Evolutionary conservation across 140 eudicot genomes (phyloP).

Genomic region (Senecio squalidus): DNA sequence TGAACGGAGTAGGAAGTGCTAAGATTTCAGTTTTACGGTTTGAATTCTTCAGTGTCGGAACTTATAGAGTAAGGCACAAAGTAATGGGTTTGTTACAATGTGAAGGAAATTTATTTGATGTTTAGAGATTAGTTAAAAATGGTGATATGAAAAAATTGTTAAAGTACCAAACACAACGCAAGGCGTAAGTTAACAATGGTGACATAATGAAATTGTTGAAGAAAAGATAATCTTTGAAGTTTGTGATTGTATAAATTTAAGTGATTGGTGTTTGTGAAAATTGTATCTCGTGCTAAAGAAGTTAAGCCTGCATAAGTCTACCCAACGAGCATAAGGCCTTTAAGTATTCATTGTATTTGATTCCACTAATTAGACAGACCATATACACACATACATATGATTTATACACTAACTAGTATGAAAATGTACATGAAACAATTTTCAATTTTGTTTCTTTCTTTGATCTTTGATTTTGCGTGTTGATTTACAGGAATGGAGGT

Average conservation of each 20-base stretch:
- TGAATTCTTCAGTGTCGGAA: background rate
- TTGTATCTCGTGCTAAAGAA: background rate
- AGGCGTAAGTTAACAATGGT: too few species aligned
- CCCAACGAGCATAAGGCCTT: background rate
- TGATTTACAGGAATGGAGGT: constrained; percentile 51
- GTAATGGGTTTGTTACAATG: background rate
- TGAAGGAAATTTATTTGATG: background rate
- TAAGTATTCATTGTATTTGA: background rate
- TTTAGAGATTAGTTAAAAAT: background rate
- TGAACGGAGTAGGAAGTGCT: background rate
- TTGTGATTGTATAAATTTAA: background rate
- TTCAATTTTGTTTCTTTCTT: constrained; percentile 4
- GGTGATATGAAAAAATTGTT: background rate
- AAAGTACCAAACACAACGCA: background rate
- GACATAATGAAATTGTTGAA: background rate
- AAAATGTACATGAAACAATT: background rate
- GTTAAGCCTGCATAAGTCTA: background rate
- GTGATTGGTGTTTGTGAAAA: background rate
- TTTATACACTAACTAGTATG: constrained; percentile 1
- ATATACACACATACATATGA: background rate
- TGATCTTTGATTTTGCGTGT: background rate
- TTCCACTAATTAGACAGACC: background rate
- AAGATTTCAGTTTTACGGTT: background rate
- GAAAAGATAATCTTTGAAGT: background rate
- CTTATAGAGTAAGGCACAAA: background rate